These are phyloP conservation scores for Pilaira anomala DNA, from an alignment of 192 early-diverging fungal genomes.

Conservation along the genomic window DNA sequence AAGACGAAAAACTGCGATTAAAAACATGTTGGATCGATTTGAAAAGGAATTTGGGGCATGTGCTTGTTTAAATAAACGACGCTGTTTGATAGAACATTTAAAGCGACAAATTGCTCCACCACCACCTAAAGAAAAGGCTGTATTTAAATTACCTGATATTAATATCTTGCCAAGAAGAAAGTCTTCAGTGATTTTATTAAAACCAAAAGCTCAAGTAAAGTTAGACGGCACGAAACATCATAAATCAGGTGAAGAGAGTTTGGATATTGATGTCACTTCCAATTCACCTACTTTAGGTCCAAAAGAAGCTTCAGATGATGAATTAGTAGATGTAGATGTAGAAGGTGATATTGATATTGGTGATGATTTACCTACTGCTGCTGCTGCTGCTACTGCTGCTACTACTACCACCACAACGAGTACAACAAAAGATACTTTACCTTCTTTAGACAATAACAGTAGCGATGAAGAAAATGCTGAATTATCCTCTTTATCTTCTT, in stretches of 20 bases:
- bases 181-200: background rate
- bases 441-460: background rate
- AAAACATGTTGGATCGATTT: slow-evolving; percentile 33
- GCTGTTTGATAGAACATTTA: slow-evolving; percentile 44
- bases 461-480: slow-evolving; percentile 3
- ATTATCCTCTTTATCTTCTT: slow-evolving; percentile 11
- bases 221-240: background rate
- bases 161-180: background rate
- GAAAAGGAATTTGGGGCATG: slow-evolving; percentile 43
- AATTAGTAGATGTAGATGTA: slow-evolving; percentile 5
- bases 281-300: slow-evolving; percentile 16
- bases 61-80: slow-evolving; percentile 41
- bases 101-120: slow-evolving; percentile 16
- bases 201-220: background rate
- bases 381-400: too few relatives aligned
- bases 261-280: slow-evolving; percentile 27
- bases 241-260: slow-evolving; percentile 12
- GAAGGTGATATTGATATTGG: slow-evolving; percentile 30
- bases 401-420: slow-evolving; percentile 21
- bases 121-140: background rate
- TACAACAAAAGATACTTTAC: slow-evolving; percentile 14
- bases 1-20: slow-evolving; percentile 28
- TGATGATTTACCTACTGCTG: slow-evolving; percentile 23
- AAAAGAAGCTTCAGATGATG: slow-evolving; percentile 3
- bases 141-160: background rate